Base-by-base conservation (phyloP, 139 green algal species). In the Chlamydomonas urium region DNA sequence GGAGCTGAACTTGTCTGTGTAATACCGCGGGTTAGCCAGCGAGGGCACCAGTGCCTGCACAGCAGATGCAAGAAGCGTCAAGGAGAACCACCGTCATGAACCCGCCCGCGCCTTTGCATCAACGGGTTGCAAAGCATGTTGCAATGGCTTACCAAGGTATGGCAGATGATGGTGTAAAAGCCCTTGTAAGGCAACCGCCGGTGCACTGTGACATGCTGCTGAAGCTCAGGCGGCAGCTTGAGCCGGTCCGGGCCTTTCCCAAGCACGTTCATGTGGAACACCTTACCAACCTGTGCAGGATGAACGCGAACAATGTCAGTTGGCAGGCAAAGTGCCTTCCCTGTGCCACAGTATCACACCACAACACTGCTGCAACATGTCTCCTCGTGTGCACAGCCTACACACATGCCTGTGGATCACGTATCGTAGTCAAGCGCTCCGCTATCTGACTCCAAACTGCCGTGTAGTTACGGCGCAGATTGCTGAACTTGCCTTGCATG, bases 401-500 rank as follows among this genome's bases (percentile, higher is more conserved):
- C 42, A 53, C 42, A 53, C 42, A 53, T 24, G 38, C 57, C 29
- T 71, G 6, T 29, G 65, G 65, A 19, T 3, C 21, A 0, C 47
- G 59, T 6, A 79, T 34, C 32, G 71, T 19, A 1, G 14, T 19
- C 8, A 42, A 38, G 1, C 33, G 38, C 1, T 31, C 24, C 21
- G 4, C 14, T 23, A 83, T 74, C 57, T 83, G 78, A 0, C 2
- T 4, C 78, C 78, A 83, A 29, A 83, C 63, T 38, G 45, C 34
- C 14, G 61, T 66, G 73, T 83, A 83, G 69, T 83, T 83, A 38
- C 78, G 73, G 28, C 78, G 61, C 53, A 78, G 69, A 61, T 75
- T 83, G 53, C 56, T 74, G 47, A 83, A 78, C 73, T 83, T 83
- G 36, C 78, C 78, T 45, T 83, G 73, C 47, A 83, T 77, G 1